Evolutionary conservation across 2,329 filamentous ascomycete genomes (phyloP), one percentile per base, ranked within the genome.

Genomic region (Aspergillus clavatus): DNA sequence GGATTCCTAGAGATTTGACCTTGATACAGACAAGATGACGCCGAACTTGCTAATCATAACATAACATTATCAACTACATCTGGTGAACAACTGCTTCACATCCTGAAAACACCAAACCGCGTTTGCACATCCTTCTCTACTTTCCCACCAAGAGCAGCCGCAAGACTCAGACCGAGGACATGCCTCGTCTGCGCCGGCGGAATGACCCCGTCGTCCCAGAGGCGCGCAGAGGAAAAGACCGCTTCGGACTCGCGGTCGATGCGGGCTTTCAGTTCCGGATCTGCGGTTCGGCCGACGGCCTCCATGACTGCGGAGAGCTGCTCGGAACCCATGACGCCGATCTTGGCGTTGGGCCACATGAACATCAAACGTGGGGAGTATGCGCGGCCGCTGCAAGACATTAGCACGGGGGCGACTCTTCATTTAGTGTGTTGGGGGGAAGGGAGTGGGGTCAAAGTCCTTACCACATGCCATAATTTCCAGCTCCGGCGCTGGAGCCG

Each of bases 311-410:
- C 81, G 6, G 85, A 84, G 27, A 98, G 76, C 73, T 97, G 91
- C 70, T 96, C 91, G 31, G 86, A 80, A 16, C 93, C 93, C 93
- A 98, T 98, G 57, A 98, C 90, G 24, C 87, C 88, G 41, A 95
- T 89, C 62, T 87, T 86, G n/a, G 93, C 89, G 58, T 95, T 95
- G 31, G 93, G 93, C 93, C 93, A 98, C 77, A 91, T 94, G 83
- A 89, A 96, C 49, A 97, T 70, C 67, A 97, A 89, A 10, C 89
- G 77, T 0, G 91, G 91, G n/a, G 81, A 82, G 69, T 96, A 98
- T 2, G 93, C 91, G 40, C 93, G 80, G 18, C 93, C 93, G 63
- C 89, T 80, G 47, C 38, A 18, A 12, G 31, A 35, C 10, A 47
- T 38, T 44, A 45, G 35, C 19, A 35, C 31, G 23, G 23, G 23